phyloP scores from a whole-genome alignment of 495 filamentous ascomycete genomes.

The Astrothelium subdiscretum region DNA sequence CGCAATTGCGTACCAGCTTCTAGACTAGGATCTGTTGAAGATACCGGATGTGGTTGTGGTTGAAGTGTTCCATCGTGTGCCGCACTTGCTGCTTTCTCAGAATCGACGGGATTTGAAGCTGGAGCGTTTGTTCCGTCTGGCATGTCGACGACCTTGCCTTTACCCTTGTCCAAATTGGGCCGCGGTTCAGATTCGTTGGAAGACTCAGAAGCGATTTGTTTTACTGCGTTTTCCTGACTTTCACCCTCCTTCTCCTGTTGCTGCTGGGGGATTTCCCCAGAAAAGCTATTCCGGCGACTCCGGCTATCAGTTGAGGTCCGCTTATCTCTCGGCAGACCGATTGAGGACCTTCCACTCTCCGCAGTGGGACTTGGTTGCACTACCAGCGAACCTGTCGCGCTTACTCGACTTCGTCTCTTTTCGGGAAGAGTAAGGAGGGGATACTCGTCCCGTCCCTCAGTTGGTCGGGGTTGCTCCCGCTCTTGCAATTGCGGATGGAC shows the following conservation, averaged over 20 bases:
- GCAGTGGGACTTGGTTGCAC: constrained; percentile 49
- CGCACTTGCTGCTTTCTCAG: not conserved
- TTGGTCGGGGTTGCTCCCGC: constrained; percentile 13
- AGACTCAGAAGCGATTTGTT: not conserved
- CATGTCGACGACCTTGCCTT: constrained; percentile 32
- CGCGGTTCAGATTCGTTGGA: not conserved
- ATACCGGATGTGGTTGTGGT: not conserved
- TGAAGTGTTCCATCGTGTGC: not conserved
- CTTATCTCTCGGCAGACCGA: constrained; percentile 52
- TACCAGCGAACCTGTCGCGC: constrained; percentile 46
- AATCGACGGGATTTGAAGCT: not conserved
- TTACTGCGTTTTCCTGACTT: constrained; percentile 12
- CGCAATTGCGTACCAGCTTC: constrained; percentile 8
- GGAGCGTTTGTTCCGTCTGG: not conserved
- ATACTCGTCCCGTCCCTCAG: constrained; percentile 45
- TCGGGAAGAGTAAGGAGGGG: constrained; percentile 61
- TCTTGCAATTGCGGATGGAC: constrained; percentile 36
- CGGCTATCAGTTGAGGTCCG: constrained; percentile 9
- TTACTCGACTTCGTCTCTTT: constrained; percentile 46
- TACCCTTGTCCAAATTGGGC: constrained; percentile 30
- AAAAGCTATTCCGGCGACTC: not conserved
- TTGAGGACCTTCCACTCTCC: constrained; percentile 49
- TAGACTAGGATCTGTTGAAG: constrained; percentile 3
- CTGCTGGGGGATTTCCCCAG: not conserved
- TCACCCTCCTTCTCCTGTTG: not conserved